Percentiles rank a stretch among this genome's conserved stretches.
Evolutionary conservation across 2,329 filamentous ascomycete genomes (phyloP).

Genomic region (Cladorrhinum sp.): DNA sequence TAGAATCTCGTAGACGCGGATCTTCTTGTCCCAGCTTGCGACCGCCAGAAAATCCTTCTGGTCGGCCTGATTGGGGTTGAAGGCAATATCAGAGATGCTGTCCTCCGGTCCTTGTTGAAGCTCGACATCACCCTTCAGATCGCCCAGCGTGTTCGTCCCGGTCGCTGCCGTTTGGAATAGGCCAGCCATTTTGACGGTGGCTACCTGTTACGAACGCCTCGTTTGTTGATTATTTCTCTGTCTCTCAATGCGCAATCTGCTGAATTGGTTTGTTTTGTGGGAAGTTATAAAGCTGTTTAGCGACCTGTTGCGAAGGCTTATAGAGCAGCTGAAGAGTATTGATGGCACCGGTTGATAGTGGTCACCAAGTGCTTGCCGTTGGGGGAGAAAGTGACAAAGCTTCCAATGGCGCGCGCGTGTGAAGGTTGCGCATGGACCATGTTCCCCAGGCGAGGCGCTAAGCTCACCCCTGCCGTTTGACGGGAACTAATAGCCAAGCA

Average conservation of each 20-base stretch:
- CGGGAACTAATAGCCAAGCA: background rate
- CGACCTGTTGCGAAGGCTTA: background rate
- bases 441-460: conserved; percentile 1
- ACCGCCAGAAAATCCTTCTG: conserved; percentile 78
- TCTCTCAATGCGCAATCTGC: background rate
- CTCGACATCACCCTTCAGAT: conserved; percentile 84
- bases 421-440: background rate
- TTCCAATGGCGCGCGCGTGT: background rate
- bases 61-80: conserved; percentile 52
- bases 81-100: conserved; percentile 82
- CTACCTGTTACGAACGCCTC: background rate
- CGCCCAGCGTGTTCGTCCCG: conserved; percentile 73
- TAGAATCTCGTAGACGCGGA: conserved; percentile 92
- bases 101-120: conserved; percentile 79
- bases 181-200: conserved; percentile 53
- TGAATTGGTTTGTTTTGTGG: background rate
- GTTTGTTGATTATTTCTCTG: background rate
- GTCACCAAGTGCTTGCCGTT: background rate
- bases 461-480: background rate
- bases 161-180: conserved; percentile 56
- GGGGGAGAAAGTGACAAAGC: background rate
- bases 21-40: conserved; percentile 95
- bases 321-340: background rate
- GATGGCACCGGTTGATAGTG: background rate
- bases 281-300: background rate